Conservation (phyloP, 2,329 filamentous ascomycete genomes). For the Claviceps cyperi region DNA sequence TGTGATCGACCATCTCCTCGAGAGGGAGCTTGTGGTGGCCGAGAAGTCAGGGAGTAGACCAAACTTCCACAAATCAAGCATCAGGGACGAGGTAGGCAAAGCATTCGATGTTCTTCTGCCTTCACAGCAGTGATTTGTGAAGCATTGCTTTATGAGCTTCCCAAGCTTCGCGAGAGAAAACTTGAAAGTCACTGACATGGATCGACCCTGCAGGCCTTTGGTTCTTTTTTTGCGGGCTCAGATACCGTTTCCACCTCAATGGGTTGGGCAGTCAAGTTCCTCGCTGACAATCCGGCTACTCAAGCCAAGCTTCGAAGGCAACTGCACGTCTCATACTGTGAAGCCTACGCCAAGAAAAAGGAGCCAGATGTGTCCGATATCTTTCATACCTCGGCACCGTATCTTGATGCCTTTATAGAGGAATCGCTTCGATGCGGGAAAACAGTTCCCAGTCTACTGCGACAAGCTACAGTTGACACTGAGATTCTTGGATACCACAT, state of each 20-base stretch:
- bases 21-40: slow-evolving; percentile 8
- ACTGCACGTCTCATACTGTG: slow-evolving; percentile 7
- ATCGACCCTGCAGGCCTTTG: slow-evolving; percentile 7
- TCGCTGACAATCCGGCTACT: slow-evolving; percentile 1
- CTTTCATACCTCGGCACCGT: slow-evolving; percentile 9
- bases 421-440: slow-evolving; percentile 19
- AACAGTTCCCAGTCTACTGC: slow-evolving; percentile 13
- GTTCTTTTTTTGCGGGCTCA: slow-evolving; percentile 14
- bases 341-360: slow-evolving; percentile 9
- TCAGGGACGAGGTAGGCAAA: slow-evolving; percentile 18
- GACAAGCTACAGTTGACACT: slow-evolving; percentile 18
- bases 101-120: not conserved
- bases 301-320: slow-evolving; percentile 10
- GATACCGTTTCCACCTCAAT: slow-evolving; percentile 6
- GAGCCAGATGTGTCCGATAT: slow-evolving; percentile 17
- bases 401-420: slow-evolving; percentile 23
- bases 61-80: slow-evolving; percentile 14
- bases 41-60: slow-evolving; percentile 16
- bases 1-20: not conserved
- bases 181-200: not conserved
- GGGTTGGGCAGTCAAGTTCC: slow-evolving; percentile 2
- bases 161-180: too few species aligned
- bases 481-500: slow-evolving; percentile 18
- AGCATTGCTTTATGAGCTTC: not conserved
- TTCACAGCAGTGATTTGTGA: not conserved